These are phyloP conservation scores for Quercus variabilis DNA, from an alignment of 306 rosid genomes.

Conservation along the genomic window DNA sequence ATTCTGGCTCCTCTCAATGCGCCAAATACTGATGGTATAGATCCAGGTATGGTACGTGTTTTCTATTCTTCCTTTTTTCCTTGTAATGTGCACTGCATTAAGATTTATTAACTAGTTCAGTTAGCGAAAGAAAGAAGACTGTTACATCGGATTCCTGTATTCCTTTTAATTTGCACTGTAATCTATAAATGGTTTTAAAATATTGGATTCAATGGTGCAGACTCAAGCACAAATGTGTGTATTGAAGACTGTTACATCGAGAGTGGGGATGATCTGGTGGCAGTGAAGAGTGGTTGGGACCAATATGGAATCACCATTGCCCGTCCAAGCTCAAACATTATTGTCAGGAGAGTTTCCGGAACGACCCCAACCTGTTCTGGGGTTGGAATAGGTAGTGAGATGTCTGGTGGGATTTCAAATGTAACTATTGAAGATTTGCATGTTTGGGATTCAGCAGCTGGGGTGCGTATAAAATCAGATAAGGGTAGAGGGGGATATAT, in stretches of 20 bases:
- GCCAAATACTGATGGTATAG: constrained; percentile 94
- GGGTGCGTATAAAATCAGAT: constrained; percentile 81
- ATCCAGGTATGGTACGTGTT: constrained; percentile 60
- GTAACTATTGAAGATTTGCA: constrained; percentile 71
- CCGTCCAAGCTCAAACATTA: constrained; percentile 68
- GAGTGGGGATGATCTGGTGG: constrained; percentile 97
- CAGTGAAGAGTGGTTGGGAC: constrained; percentile 98
- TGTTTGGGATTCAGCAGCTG: constrained; percentile 86
- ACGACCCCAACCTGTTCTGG: constrained; percentile 97
- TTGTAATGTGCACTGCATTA: background rate
- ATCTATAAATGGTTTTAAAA: background rate
- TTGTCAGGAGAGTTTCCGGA: constrained; percentile 84
- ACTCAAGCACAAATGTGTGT: constrained; percentile 78
- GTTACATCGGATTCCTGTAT: too few species aligned
- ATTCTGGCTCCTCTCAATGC: constrained; percentile 95
- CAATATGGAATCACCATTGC: constrained; percentile 79
- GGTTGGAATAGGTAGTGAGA: constrained; percentile 94
- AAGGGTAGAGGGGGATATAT: constrained; percentile 88
- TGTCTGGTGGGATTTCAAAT: constrained; percentile 93
- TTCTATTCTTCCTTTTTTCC: background rate
- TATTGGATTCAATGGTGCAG: constrained; percentile 36
- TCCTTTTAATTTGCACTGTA: too few species aligned
- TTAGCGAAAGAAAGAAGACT: background rate
- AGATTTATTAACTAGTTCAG: background rate
- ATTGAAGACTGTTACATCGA: constrained; percentile 93